Evolutionary conservation across 1,284 basidiomycete species (phyloP), one percentile per base, ranked within the genome.

Genomic region (Abortiporus biennis): DNA sequence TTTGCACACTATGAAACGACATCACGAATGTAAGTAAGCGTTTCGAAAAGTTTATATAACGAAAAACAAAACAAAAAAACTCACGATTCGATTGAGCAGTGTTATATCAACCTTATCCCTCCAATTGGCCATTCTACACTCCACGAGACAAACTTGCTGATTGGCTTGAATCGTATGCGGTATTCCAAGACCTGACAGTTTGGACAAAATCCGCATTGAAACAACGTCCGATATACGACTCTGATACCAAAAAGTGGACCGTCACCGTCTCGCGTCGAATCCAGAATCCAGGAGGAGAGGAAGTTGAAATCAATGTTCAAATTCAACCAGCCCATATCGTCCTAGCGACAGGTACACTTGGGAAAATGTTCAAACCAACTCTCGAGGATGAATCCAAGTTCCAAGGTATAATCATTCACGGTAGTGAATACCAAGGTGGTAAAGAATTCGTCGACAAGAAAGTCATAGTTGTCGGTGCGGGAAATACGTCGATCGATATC

Each of bases 151-250:
- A 71, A 50, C 55, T 85, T 2, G 80, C 75, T 0, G 74, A 80
- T 54, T 85, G 78, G 75, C 62, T 84, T 2, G 78, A 85, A 56
- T 61, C 63, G 3, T 86, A 84, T 58, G 80, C 76, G 4, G 66
- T 73, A 21, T 59, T 70, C 1, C 68, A 84, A 51, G 79, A 84
- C 47, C 54, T 84, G 31, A 74, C 78, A 49, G 64, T 78, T n/a
- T 84, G 82, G 81, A 76, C 73, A 1, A 70, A 71, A 8, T 64
- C 75, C 0, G 67, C 68, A 49, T 43, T 71, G 4, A 30, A 20
- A 6, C 49, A 50, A 60, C 66, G 40, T 4, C 61, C 67, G 6
- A 42, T 38, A 3, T 71, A 65, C 51, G 67, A 78, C 48, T 45
- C 56, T 4, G 47, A 50, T 1, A 66, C 57, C 16, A 55, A 65